phyloP scores from a whole-genome alignment of 108 stramenopile genomes.

The Discostella stelligeroides region DNA sequence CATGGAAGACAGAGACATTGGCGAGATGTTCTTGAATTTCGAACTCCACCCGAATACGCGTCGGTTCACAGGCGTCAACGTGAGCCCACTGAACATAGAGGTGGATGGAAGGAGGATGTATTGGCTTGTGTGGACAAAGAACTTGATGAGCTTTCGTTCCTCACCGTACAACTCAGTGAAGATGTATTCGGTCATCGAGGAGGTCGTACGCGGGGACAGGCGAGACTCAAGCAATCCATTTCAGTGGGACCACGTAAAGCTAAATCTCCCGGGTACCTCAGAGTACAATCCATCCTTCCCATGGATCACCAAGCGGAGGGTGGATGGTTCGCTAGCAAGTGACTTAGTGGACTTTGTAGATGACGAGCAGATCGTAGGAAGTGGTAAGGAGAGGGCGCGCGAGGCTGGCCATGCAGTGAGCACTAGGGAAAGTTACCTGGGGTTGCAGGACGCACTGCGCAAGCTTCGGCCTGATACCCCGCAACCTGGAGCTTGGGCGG shows the following conservation, averaged over 20 bases:
- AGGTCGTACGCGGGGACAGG: conserved; percentile 28
- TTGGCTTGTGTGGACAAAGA: too few species aligned
- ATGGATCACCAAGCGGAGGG: conserved; percentile 50
- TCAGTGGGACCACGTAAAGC: conserved; percentile 17
- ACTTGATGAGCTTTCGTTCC: too few species aligned
- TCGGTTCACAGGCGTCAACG: too few species aligned
- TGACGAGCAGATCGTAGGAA: conserved; percentile 27
- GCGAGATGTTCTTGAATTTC: too few species aligned
- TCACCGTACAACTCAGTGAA: conserved; percentile 34
- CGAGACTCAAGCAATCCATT: conserved; percentile 21
- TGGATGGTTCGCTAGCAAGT: conserved; percentile 12
- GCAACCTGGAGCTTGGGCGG: neutral
- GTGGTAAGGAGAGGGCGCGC: neutral
- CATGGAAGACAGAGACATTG: too few species aligned
- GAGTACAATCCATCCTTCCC: conserved; percentile 6
- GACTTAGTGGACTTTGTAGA: conserved; percentile 27
- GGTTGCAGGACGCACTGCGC: too few species aligned
- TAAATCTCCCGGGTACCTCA: conserved; percentile 38
- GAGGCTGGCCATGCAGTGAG: conserved; percentile 15
- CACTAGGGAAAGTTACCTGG: too few species aligned
- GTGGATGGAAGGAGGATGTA: too few species aligned
- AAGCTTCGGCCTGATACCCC: neutral
- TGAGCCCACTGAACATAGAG: too few species aligned
- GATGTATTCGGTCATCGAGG: conserved; percentile 17
- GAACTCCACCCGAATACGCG: too few species aligned